Evolutionary conservation across 441 rosid species (phyloP).

Genomic region (Dalechampia spathulata): DNA sequence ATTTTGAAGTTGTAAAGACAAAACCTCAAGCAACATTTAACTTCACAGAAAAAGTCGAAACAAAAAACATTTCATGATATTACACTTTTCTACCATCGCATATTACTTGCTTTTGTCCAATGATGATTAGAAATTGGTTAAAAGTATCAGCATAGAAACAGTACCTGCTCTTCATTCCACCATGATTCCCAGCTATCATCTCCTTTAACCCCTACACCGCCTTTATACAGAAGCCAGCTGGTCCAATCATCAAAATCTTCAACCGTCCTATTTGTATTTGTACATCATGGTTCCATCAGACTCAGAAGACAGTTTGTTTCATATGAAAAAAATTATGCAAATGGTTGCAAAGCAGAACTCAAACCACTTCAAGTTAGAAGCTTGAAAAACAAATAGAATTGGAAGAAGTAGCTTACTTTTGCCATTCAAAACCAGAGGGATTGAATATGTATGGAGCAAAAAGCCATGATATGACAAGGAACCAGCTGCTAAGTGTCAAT

Average conservation of each 20-base stretch:
- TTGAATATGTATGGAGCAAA: slow-evolving; percentile 98
- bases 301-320: slow-evolving; percentile 5
- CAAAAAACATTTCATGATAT: neutral
- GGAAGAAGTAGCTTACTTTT: slow-evolving; percentile 50
- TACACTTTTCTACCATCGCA: neutral
- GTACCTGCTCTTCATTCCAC: slow-evolving; percentile 99
- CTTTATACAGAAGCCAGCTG: slow-evolving; percentile 94
- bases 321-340: neutral
- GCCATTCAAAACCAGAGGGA: slow-evolving; percentile 99
- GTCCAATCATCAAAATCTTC: slow-evolving; percentile 97
- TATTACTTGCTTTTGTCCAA: neutral
- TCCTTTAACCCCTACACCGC: slow-evolving; percentile 97
- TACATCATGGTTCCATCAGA: slow-evolving; percentile 8
- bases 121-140: neutral
- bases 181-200: slow-evolving; percentile 98
- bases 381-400: neutral
- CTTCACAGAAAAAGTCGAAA: neutral
- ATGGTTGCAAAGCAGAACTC: neutral
- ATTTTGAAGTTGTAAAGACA: neutral
- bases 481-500: slow-evolving; percentile 92
- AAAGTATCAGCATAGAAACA: neutral
- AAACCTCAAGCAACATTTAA: neutral
- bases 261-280: slow-evolving; percentile 60
- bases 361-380: slow-evolving; percentile 5
- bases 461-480: slow-evolving; percentile 95